Base-by-base conservation (phyloP, 176 grass and related monocot genomes). In the Oryza brachyantha region DNA sequence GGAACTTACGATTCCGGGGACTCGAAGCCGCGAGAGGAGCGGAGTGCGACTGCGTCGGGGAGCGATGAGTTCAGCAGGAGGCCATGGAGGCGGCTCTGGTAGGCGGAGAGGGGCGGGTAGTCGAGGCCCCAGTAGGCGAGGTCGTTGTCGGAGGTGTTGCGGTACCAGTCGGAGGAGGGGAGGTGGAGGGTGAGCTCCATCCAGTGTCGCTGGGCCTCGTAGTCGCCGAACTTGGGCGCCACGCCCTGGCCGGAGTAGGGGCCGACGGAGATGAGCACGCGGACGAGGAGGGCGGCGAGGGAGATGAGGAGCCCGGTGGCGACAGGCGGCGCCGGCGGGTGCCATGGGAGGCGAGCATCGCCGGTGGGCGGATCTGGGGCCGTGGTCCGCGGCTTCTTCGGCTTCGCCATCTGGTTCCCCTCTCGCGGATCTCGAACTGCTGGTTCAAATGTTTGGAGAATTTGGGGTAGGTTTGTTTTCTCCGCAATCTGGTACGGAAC, bases 161-260 rank as follows among this genome's bases (percentile, higher is more conserved):
- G 86, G 83, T 98, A 98, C 92, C 95, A 94, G 61, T 90, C 85
- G 9, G 87, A 77, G 34, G 90, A 35, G 3, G 87, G 62, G 76
- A 92, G 90, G 36, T 98, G 90, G 41, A 98, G 83, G 52, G 92
- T 89, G 90, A 98, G 86, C 95, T 98, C 92, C 95, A 98, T 98
- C 95, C 95, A 98, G 79, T 98, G 92, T 66, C 95, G 85, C 87
- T 94, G 92, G 31, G 95, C 95, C 90, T 98, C 95, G 86, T 94
- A 98, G 83, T 98, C 95, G 74, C 95, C 90, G 83, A 86, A 94
- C 75, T 85, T 90, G 70, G 90, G 90, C 39, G 90, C 80, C 64
- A 62, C 66, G 9, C 85, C 95, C 46, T 94, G 87, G 17, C 95
- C 92, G 7, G 95, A 94, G 90, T 93, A 92, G 61, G 95, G 90